Evolutionary conservation across 2,329 filamentous ascomycete species (phyloP).

Genomic region (Bretziella fagacearum): DNA sequence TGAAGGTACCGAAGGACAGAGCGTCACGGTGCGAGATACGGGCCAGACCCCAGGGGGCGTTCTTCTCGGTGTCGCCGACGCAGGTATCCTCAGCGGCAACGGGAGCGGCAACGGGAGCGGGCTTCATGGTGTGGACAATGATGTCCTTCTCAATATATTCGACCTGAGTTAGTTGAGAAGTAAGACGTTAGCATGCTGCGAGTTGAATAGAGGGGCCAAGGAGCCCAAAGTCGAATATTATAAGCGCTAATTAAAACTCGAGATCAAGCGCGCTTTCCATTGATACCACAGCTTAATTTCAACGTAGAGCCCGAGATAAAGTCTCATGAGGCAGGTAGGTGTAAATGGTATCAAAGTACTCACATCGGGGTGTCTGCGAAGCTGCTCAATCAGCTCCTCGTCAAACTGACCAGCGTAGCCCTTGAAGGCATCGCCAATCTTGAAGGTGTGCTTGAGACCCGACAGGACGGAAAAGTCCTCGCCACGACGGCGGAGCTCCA

Average conservation of each 20-base stretch:
- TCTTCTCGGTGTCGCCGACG: conserved; percentile 58
- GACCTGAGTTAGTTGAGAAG: conserved; percentile 47
- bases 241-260: too few species aligned
- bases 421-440: conserved; percentile 66
- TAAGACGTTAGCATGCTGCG: conserved; percentile 11
- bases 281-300: too few species aligned
- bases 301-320: too few species aligned
- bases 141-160: conserved; percentile 94
- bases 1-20: conserved; percentile 81
- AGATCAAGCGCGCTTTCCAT: too few species aligned
- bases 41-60: conserved; percentile 95
- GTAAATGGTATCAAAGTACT: conserved; percentile 32
- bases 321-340: not conserved
- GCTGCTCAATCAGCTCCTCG: conserved; percentile 78
- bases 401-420: conserved; percentile 96
- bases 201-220: conserved; percentile 5
- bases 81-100: conserved; percentile 26
- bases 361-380: conserved; percentile 92
- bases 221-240: too few species aligned
- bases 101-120: conserved; percentile 23
- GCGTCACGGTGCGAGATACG: conserved; percentile 88
- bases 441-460: conserved; percentile 92
- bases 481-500: conserved; percentile 75
- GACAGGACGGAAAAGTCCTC: conserved; percentile 38
- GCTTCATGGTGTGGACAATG: conserved; percentile 64